Evolutionary conservation across 768 basidiomycete genomes (phyloP).

Genomic region (Pleurotus ostreatus): DNA sequence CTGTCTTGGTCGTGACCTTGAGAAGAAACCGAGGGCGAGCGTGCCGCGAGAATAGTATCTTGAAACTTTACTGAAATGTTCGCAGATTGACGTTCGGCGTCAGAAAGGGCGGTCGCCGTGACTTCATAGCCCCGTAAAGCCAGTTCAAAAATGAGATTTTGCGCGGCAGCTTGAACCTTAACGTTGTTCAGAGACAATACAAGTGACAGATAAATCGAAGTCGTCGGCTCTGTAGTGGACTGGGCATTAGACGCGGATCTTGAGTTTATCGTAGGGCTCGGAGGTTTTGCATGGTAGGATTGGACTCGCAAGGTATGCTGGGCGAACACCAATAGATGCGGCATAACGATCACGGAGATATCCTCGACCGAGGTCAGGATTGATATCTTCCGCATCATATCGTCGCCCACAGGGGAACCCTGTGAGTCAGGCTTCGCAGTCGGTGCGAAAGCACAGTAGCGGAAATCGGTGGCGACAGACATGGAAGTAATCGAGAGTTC

Average conservation of each 20-base stretch:
- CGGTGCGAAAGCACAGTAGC: conserved; percentile 1
- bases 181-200: conserved; percentile 30
- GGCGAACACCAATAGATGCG: conserved; percentile 57
- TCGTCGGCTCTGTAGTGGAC: conserved; percentile 10
- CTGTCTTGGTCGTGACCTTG: conserved; percentile 45
- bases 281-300: conserved; percentile 26
- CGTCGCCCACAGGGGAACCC: background rate
- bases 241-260: background rate
- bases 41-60: conserved; percentile 55
- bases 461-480: background rate
- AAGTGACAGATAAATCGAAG: background rate
- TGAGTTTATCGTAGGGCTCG: background rate
- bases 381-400: background rate
- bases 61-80: conserved; percentile 46
- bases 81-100: conserved; percentile 34
- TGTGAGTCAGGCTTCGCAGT: background rate
- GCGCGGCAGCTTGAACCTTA: conserved; percentile 61
- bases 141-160: conserved; percentile 65
- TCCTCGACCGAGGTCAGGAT: conserved; percentile 33
- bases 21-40: conserved; percentile 39
- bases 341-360: conserved; percentile 40
- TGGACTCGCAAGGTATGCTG: conserved; percentile 52
- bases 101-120: conserved; percentile 27
- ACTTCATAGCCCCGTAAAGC: conserved; percentile 37
- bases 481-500: conserved; percentile 20